Evolutionary conservation across 768 basidiomycete species (phyloP).

Genomic region (Pleurotus citrinopileatus): DNA sequence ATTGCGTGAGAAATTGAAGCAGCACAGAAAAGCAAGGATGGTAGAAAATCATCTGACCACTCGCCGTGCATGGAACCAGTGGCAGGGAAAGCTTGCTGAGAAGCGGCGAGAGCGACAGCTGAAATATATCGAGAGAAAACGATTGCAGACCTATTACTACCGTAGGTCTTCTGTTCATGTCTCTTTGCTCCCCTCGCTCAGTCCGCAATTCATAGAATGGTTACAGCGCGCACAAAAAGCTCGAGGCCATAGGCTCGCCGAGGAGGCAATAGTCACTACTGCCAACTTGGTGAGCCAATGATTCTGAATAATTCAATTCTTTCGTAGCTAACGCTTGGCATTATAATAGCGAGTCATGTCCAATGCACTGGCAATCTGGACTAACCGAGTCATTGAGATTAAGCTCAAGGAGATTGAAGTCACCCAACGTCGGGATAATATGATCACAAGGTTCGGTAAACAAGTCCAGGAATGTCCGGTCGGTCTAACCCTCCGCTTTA

Average conservation of each 20-base stretch:
- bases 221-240: constrained; percentile 31
- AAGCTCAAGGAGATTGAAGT: constrained; percentile 74
- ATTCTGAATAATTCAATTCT: background rate
- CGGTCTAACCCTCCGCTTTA: constrained; percentile 22
- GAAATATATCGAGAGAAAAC: constrained; percentile 37
- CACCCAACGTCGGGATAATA: constrained; percentile 37
- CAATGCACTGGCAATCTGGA: constrained; percentile 58
- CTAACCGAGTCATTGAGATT: constrained; percentile 66
- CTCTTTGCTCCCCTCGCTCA: constrained; percentile 12
- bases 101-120: constrained; percentile 43
- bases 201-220: constrained; percentile 41
- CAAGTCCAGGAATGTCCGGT: background rate
- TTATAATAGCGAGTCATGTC: constrained; percentile 47
- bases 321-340: background rate
- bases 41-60: constrained; percentile 50
- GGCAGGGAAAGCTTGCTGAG: constrained; percentile 45
- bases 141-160: constrained; percentile 30
- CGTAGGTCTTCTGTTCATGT: constrained; percentile 26
- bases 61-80: constrained; percentile 44
- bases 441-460: constrained; percentile 28
- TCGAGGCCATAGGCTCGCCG: constrained; percentile 40
- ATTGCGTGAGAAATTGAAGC: constrained; percentile 46
- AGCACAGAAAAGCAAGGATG: constrained; percentile 51
- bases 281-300: constrained; percentile 32
- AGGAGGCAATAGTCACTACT: constrained; percentile 38